Percentiles rank a stretch among this genome's conserved stretches.
phyloP scores from a whole-genome alignment of 306 rosid genomes.

The Hippophae tibetana region DNA sequence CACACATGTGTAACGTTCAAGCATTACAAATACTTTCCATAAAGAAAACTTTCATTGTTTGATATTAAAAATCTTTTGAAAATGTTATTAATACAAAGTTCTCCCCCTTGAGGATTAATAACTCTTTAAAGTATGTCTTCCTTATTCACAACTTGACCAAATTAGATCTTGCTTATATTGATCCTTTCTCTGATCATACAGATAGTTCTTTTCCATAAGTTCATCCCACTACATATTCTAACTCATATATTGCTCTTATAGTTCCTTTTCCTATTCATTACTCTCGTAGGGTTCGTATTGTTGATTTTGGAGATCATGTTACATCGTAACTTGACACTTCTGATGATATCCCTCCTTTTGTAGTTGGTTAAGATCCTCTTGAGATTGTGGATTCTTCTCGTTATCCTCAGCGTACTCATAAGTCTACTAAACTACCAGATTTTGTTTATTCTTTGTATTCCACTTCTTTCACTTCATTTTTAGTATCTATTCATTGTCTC shows the following conservation, averaged over 20 bases:
- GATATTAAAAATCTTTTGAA: too few relatives aligned
- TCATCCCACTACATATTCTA: too few relatives aligned
- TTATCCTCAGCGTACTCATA: not conserved
- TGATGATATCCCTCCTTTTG: not conserved
- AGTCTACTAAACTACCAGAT: not conserved
- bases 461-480: not conserved
- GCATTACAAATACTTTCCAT: too few relatives aligned
- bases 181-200: too few relatives aligned
- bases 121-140: too few relatives aligned
- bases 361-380: not conserved
- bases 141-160: not conserved
- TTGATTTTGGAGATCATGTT: not conserved
- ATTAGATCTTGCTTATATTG: not conserved
- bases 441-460: not conserved
- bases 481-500: not conserved
- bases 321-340: not conserved
- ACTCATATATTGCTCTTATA: not conserved
- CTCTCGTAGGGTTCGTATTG: too few relatives aligned
- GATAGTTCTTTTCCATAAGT: not conserved
- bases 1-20: too few relatives aligned
- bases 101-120: too few relatives aligned
- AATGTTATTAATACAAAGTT: too few relatives aligned
- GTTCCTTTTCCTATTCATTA: not conserved
- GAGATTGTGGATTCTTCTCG: too few relatives aligned
- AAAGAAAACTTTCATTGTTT: too few relatives aligned